Evolutionary conservation across 345 rosid genomes (phyloP), one percentile per base, ranked within the genome.

Genomic region (Boechera stricta): DNA sequence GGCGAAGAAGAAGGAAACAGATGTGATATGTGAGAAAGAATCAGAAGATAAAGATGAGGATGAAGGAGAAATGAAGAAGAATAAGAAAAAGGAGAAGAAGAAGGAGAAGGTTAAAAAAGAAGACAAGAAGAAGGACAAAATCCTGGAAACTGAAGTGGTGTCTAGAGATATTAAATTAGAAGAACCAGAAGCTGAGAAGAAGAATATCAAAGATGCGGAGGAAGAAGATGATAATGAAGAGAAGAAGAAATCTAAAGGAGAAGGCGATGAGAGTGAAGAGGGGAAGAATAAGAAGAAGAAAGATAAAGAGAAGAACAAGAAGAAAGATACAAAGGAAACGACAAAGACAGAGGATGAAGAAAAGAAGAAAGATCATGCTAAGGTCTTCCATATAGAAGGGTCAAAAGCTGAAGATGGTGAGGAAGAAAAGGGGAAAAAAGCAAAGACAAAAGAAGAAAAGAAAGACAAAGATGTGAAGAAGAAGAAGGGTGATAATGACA

Each of bases 401-500:
- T 10, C 73, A 24, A 67, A 64, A 38, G 80, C 56, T 64, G 77
- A 80, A 81, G 82, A 73, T 24, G 64, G 60, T 52, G 59, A 67
- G 52, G 58, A 13, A 33, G 49, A 81, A 16, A 69, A 79, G n/a
- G 81, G 21, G 10, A 60, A 78, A 42, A 79, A 79, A 67, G 53
- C 76, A n/a, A 71, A 81, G 62, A 66, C 54, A 45, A 79, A 78
- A 2, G 62, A 80, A 64, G 79, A 64, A 47, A 81, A 76, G 74
- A 82, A 86, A 62, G 57, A 77, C 45, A 80, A 85, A 56, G 65
- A 45, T 35, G 89, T 65, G 10, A 88, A 88, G 84, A 86, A 28
- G 10, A 85, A 85, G 81, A 83, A 64, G 68, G 84, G 82, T 75
- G 74, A 80, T 77, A 85, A 71, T 76, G 86, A 76, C 73, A 29